These are phyloP conservation scores for Discostella stelligeroides DNA, from an alignment of 108 stramenopile species.

Conservation along the genomic window DNA sequence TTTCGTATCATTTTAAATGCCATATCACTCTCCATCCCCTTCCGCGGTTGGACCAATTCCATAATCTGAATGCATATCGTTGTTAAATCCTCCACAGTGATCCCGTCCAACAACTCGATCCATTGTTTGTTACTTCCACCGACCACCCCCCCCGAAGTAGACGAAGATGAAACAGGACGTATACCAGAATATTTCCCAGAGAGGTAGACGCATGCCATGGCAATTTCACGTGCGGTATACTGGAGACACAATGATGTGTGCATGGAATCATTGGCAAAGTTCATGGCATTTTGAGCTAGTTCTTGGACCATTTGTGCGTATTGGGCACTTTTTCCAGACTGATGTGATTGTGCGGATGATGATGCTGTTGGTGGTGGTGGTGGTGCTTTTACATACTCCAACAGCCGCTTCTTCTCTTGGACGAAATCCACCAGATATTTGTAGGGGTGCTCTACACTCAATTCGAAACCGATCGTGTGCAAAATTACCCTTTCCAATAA, in stretches of 20 bases:
- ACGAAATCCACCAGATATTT: slow-evolving; percentile 77
- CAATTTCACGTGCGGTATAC: slow-evolving; percentile 67
- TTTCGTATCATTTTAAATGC: slow-evolving; percentile 33
- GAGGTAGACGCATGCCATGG: slow-evolving; percentile 72
- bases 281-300: slow-evolving; percentile 82
- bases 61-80: slow-evolving; percentile 37
- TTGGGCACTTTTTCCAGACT: slow-evolving; percentile 12
- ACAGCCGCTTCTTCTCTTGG: slow-evolving; percentile 53
- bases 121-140: slow-evolving; percentile 54
- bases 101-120: slow-evolving; percentile 58
- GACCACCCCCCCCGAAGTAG: too few relatives aligned
- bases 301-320: slow-evolving; percentile 67
- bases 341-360: slow-evolving; percentile 4
- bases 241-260: slow-evolving; percentile 84
- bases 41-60: slow-evolving; percentile 36
- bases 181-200: slow-evolving; percentile 68
- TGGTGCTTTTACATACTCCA: slow-evolving; percentile 50
- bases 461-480: slow-evolving; percentile 89
- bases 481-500: slow-evolving; percentile 86
- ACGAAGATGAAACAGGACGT: too few relatives aligned
- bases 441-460: slow-evolving; percentile 86
- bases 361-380: slow-evolving; percentile 10
- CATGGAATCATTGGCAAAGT: slow-evolving; percentile 84
- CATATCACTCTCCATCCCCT: slow-evolving; percentile 26
- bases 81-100: slow-evolving; percentile 28